A percentile compares a stretch with the other conserved stretches of the same genome.
Conservation (phyloP, 805 yeast genomes). For the Clavispora phyllophila region DNA sequence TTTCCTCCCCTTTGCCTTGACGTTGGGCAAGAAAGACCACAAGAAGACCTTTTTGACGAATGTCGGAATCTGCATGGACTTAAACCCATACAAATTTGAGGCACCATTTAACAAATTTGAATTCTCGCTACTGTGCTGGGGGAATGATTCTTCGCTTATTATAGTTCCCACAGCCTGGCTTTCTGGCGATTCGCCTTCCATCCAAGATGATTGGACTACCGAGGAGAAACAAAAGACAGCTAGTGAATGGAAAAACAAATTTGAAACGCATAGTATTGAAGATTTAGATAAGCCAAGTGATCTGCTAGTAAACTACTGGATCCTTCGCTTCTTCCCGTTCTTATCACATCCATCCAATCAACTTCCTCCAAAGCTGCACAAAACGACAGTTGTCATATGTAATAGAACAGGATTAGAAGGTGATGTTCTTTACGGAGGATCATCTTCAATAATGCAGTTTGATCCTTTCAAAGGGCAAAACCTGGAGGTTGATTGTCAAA, state of each 20-base stretch:
- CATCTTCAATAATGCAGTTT: slow-evolving; percentile 54
- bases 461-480: slow-evolving; percentile 27
- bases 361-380: slow-evolving; percentile 18
- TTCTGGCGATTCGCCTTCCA: slow-evolving; percentile 43
- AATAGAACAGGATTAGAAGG: slow-evolving; percentile 80
- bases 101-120: slow-evolving; percentile 77
- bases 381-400: slow-evolving; percentile 46
- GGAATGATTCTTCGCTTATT: slow-evolving; percentile 48
- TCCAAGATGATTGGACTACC: slow-evolving; percentile 12
- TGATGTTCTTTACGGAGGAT: slow-evolving; percentile 62
- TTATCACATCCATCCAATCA: slow-evolving; percentile 32
- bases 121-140: slow-evolving; percentile 51
- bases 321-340: slow-evolving; percentile 62
- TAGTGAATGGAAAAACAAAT: not conserved
- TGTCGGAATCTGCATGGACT: slow-evolving; percentile 91
- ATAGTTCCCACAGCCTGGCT: slow-evolving; percentile 90
- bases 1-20: slow-evolving; percentile 48
- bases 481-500: slow-evolving; percentile 27
- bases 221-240: not conserved
- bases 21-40: slow-evolving; percentile 18
- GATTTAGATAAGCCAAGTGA: slow-evolving; percentile 7
- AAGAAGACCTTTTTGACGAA: slow-evolving; percentile 29
- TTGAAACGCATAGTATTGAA: slow-evolving; percentile 2
- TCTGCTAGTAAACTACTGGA: slow-evolving; percentile 61
- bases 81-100: slow-evolving; percentile 78